Base-by-base conservation (phyloP, 768 basidiomycete genomes). In the Amanita inopinata region DNA sequence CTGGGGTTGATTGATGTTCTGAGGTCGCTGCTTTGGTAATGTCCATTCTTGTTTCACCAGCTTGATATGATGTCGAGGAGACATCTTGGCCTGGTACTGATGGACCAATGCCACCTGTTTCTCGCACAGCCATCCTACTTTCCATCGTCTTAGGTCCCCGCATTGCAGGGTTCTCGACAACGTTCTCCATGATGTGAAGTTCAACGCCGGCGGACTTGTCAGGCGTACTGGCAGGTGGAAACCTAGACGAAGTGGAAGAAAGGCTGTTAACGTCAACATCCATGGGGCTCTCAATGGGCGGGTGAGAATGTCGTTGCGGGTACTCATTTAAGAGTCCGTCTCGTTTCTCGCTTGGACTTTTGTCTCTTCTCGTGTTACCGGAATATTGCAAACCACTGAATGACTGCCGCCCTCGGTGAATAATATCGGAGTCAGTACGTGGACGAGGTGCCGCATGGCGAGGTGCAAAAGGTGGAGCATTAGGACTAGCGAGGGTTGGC, bases 201-300 rank as follows among this genome's bases (percentile, higher is more conserved):
- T n/a, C n/a, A n/a, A n/a, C n/a, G n/a, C n/a, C n/a, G n/a, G n/a
- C 17, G 22, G 22, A n/a, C n/a, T 9, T 15, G 14, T 33, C 30
- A 11, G 46, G 46, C 8, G 18, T 37, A 18, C n/a, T 15, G n/a
- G 12, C 32, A 10, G 50, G 46, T 19, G 42, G 51, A 30, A 41
- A 31, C 40, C 47, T 46, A 33, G 56, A 50, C 22, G 52, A 48
- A 46, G 47, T 37, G 33, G 53, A 18, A 49, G 53, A 33, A 35
- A 39, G 37, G 24, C 53, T 50, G 28, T 51, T 41, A 45, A 48
- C 40, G 44, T 59, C 60, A 20, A 57, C 42, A 38, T 58, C 58
- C 56, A 60, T 60, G n/a, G 44, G 45, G 23, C 46, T 42, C 27
- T 58, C 56, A 39, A 51, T 35, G 17, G 46, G 47, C 11, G 52